These are phyloP conservation scores for Boletus rex-veris DNA, from an alignment of 768 basidiomycete genomes.

Conservation along the genomic window DNA sequence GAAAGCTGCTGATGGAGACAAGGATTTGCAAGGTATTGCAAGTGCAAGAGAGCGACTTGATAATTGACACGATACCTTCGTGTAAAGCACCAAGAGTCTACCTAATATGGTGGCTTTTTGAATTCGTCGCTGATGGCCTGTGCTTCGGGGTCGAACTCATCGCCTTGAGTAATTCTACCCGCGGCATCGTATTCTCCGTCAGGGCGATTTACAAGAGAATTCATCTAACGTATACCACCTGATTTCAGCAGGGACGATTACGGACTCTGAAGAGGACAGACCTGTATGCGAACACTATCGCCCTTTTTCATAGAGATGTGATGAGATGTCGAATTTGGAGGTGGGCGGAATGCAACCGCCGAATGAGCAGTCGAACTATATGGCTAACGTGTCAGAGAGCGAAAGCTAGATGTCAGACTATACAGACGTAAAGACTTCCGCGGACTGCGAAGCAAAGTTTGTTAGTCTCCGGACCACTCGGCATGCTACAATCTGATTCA, in stretches of 20 bases:
- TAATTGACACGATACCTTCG: not conserved
- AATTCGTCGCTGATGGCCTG: conserved; percentile 59
- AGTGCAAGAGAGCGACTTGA: not conserved
- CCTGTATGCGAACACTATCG: conserved; percentile 62
- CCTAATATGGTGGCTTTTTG: conserved; percentile 51
- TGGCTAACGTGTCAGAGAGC: conserved; percentile 2
- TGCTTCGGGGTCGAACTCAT: conserved; percentile 56
- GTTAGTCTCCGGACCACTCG: conserved; percentile 62
- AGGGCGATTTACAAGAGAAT: conserved; percentile 52
- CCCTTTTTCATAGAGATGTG: conserved; percentile 35
- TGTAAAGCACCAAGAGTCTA: not conserved
- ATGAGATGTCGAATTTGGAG: conserved; percentile 27
- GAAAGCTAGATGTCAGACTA: conserved; percentile 21
- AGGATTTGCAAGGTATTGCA: not conserved
- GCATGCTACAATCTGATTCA: conserved; percentile 57
- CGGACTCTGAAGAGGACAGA: conserved; percentile 18
- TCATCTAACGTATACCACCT: conserved; percentile 50
- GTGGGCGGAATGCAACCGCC: conserved; percentile 57
- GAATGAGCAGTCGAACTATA: conserved; percentile 44
- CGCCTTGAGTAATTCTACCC: conserved; percentile 47
- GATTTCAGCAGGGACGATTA: not conserved
- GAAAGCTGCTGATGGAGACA: not conserved
- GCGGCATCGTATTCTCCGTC: conserved; percentile 53
- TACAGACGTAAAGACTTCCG: conserved; percentile 53
- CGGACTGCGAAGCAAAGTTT: conserved; percentile 48